Evolutionary conservation across 257 asterid genomes (phyloP).

Genomic region (Solanum chmielewskii): DNA sequence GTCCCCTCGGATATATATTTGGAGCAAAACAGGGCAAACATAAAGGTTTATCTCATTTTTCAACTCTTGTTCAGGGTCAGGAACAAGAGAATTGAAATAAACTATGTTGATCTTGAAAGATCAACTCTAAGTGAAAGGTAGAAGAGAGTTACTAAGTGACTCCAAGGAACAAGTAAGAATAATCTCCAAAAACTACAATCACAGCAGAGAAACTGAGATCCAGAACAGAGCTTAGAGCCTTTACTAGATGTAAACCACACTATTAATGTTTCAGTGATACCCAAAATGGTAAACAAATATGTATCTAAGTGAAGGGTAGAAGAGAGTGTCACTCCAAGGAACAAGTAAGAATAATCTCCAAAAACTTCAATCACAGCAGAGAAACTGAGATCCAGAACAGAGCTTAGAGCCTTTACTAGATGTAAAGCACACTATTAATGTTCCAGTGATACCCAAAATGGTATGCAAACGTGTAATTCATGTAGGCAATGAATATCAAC

Average conservation of each 20-base stretch:
- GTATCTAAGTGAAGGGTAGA: background rate
- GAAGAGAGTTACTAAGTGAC: background rate
- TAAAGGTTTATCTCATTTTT: background rate
- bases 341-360: background rate
- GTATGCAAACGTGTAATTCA: background rate
- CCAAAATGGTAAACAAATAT: background rate
- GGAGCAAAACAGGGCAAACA: background rate
- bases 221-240: background rate
- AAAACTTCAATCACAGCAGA: background rate
- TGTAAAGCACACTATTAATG: background rate
- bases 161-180: background rate
- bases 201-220: background rate
- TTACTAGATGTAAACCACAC: background rate
- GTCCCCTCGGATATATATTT: background rate
- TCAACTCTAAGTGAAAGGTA: background rate
- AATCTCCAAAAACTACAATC: background rate
- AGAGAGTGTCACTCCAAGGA: background rate
- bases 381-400: background rate
- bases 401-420: background rate
- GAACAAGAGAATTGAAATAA: background rate
- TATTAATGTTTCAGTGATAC: background rate
- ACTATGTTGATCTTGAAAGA: background rate
- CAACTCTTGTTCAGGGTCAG: background rate
- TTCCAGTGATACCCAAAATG: background rate
- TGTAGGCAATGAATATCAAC: background rate